phyloP scores from a whole-genome alignment of 352 stramenopile species.

The Phytophthora quininea region DNA sequence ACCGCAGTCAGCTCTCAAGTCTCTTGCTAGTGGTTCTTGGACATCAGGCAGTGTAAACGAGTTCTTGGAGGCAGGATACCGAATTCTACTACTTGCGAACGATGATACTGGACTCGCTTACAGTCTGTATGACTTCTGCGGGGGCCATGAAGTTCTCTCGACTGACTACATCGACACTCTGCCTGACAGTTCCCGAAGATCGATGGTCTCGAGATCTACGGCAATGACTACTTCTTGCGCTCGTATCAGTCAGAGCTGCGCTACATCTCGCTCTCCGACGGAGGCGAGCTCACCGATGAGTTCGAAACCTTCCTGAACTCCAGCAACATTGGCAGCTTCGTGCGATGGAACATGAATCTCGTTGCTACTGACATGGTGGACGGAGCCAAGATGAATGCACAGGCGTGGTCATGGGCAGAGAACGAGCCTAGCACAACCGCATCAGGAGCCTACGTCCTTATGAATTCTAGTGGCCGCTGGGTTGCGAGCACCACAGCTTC shows the following conservation, averaged over 20 bases:
- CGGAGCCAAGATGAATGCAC: conserved; percentile 48
- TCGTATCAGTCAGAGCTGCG: conserved; percentile 51
- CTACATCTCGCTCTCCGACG: conserved; percentile 53
- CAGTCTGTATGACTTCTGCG: conserved; percentile 46
- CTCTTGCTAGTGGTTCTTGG: conserved; percentile 36
- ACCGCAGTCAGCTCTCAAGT: conserved; percentile 36
- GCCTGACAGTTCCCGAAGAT: conserved; percentile 39
- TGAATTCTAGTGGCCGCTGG: conserved; percentile 44
- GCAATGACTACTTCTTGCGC: conserved; percentile 50
- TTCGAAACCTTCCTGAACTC: conserved; percentile 41
- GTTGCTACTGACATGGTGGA: conserved; percentile 52
- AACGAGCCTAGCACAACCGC: conserved; percentile 42
- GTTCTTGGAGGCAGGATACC: conserved; percentile 45
- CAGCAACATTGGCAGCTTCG: conserved; percentile 47
- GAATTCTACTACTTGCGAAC: conserved; percentile 54
- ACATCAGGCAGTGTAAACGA: conserved; percentile 39
- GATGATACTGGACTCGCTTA: conserved; percentile 47
- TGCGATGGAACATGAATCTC: conserved; percentile 66
- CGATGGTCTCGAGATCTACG: conserved; percentile 54
- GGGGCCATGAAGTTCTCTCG: conserved; percentile 40
- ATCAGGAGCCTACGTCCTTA: conserved; percentile 36
- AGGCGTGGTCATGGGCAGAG: conserved; percentile 58
- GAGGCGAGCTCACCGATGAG: conserved; percentile 25
- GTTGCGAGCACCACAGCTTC: conserved; percentile 25
- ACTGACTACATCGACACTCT: conserved; percentile 47